Evolutionary conservation across 2,329 filamentous ascomycete genomes (phyloP).

Genomic region (Xenosphaeropsis pyriputrescens): DNA sequence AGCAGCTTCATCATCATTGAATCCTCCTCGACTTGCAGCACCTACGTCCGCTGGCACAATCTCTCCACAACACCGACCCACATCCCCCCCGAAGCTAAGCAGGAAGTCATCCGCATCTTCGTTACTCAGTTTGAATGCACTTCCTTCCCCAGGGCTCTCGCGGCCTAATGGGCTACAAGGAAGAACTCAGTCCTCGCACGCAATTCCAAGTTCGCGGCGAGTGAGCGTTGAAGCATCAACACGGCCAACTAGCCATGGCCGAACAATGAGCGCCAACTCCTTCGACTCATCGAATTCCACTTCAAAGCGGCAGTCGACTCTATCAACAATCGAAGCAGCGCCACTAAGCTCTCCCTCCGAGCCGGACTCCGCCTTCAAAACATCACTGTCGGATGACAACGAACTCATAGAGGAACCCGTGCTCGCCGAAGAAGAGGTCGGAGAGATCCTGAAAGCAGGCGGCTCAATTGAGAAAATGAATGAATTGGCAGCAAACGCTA

Average conservation of each 20-base stretch:
- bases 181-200: slow-evolving; percentile 10
- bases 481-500: slow-evolving; percentile 74
- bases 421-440: slow-evolving; percentile 3
- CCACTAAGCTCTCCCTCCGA: slow-evolving; percentile 9
- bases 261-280: slow-evolving; percentile 14
- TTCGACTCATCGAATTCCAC: slow-evolving; percentile 6
- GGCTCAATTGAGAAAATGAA: slow-evolving; percentile 45
- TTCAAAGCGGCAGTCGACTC: slow-evolving; percentile 9
- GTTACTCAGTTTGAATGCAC: slow-evolving; percentile 7
- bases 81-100: slow-evolving; percentile 33
- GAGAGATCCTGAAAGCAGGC: slow-evolving; percentile 41
- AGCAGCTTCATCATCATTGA: slow-evolving; percentile 28
- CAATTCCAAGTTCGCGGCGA: slow-evolving; percentile 6
- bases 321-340: slow-evolving; percentile 7
- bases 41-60: slow-evolving; percentile 12
- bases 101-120: slow-evolving; percentile 13
- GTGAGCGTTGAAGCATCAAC: slow-evolving; percentile 9
- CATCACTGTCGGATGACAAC: too few relatives aligned
- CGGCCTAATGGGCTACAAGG: slow-evolving; percentile 8
- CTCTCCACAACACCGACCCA: slow-evolving; percentile 25
- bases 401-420: slow-evolving; percentile 2
- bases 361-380: slow-evolving; percentile 7
- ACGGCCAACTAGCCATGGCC: slow-evolving; percentile 8
- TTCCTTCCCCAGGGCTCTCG: slow-evolving; percentile 10
- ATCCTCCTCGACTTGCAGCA: slow-evolving; percentile 23